Conservation (phyloP, 2,329 filamentous ascomycete genomes). For the Blumeriella jaapii region DNA sequence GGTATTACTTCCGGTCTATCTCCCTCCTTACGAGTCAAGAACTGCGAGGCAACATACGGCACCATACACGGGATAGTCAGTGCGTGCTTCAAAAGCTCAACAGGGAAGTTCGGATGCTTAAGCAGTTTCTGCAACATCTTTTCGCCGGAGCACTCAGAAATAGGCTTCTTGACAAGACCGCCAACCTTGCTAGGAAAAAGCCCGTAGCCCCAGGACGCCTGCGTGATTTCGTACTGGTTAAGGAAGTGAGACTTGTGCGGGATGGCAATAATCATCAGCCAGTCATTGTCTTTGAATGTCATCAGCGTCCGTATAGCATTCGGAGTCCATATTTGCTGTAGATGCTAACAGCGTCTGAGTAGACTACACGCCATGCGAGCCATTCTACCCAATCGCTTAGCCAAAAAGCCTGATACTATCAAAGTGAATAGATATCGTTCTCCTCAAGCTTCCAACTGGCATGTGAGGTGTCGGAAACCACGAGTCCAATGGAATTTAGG, state of each 20-base stretch:
- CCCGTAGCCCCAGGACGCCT: conserved; percentile 32
- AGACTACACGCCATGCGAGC: no score
- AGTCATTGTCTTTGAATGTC: conserved; percentile 30
- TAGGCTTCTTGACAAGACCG: conserved; percentile 30
- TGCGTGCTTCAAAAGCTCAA: conserved; percentile 20
- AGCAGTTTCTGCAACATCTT: conserved; percentile 32
- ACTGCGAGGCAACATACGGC: conserved; percentile 30
- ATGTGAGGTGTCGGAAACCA: no score
- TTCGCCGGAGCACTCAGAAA: conserved; percentile 30
- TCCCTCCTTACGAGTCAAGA: conserved; percentile 27
- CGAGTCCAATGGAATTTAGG: no score
- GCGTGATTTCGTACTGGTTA: conserved; percentile 26
- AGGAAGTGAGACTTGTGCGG: conserved; percentile 33
- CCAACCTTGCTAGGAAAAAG: conserved; percentile 29
- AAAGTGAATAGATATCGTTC: no score
- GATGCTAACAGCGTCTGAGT: no score
- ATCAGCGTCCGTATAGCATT: no score
- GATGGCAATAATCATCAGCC: conserved; percentile 31
- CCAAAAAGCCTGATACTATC: no score
- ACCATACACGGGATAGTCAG: conserved; percentile 30
- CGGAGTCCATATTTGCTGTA: no score
- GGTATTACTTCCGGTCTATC: conserved; percentile 32
- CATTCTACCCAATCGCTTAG: no score
- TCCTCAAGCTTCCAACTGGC: no score
- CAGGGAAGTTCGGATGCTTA: conserved; percentile 29